Base-by-base conservation (phyloP, 345 rosid genomes). In the Sisymbrium irio region DNA sequence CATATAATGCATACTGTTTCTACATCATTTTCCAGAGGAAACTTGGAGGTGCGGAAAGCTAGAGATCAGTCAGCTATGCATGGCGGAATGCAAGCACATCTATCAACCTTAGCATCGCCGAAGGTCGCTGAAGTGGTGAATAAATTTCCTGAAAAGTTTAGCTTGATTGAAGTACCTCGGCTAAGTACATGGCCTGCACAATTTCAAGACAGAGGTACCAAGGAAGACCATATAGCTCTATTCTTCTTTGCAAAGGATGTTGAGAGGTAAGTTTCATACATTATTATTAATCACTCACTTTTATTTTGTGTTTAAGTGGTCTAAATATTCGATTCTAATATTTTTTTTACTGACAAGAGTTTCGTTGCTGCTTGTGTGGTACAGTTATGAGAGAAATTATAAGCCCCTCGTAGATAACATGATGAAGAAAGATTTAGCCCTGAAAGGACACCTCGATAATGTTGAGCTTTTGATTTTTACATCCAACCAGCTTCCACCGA, bases 241-340 rank as follows among this genome's bases (percentile, higher is more conserved):
- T 96, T 87, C 88, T 89, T 96, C 75, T 96, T 96, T 83, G 99
- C 99, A 25, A 86, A 87, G 85, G 93, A 92, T 81, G 65, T 77
- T 49, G 95, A 88, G 72, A 89, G 98, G 99, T 92, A 72, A 69
- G 37, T 62, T 47, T 35, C 61, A 12, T 47, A 28, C 27, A 53
- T 27, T 69, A 53, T 35, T 47, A 68, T 25, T 54, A 41, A 35
- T 46, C 65, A 37, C 55, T 44, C 20, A 42, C 49, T 22, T 59
- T 7, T 75, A 6, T 30, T 35, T 44, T 37, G 17, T 62, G 51
- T 18, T 36, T 37, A 27, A 46, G 37, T 70, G 39, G 28, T 39
- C 41, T 15, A 44, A 51, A 54, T 35, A 70, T 53, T 61, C 58
- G 10, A 15, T 49, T 40, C 27, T 41, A 36, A 28, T 36, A 37